phyloP scores from a whole-genome alignment of 441 rosid genomes.

The Biscutella laevigata region DNA sequence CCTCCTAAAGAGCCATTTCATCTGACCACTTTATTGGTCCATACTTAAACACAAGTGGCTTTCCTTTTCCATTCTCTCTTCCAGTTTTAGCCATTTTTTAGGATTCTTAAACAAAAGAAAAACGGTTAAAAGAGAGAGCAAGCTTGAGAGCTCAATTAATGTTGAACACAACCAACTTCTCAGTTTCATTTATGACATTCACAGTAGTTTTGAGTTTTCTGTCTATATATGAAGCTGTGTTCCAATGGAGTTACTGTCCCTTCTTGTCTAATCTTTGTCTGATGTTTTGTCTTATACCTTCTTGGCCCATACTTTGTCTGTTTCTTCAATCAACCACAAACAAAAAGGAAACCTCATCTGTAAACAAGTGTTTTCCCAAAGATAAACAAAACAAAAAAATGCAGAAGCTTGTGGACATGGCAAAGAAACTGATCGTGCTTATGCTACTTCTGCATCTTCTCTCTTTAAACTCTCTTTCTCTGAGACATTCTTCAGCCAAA shows the following conservation, averaged over 20 bases:
- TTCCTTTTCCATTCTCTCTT: constrained; percentile 17
- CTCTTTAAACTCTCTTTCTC: constrained; percentile 25
- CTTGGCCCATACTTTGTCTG: constrained; percentile 21
- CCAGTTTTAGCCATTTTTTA: neutral
- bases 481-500: constrained; percentile 26
- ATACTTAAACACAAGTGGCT: constrained; percentile 11
- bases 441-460: constrained; percentile 23
- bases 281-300: constrained; percentile 17
- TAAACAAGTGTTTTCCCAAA: constrained; percentile 18
- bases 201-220: constrained; percentile 5
- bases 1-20: neutral
- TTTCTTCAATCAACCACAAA: constrained; percentile 26
- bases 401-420: constrained; percentile 21
- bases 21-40: constrained; percentile 15
- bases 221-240: constrained; percentile 6
- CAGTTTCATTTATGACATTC: neutral
- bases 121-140: constrained; percentile 8
- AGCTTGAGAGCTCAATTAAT: constrained; percentile 8
- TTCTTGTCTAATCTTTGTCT: constrained; percentile 17
- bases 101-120: neutral
- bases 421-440: constrained; percentile 19
- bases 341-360: constrained; percentile 19
- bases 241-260: constrained; percentile 20
- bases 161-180: constrained; percentile 14
- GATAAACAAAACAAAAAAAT: neutral